phyloP scores from a whole-genome alignment of 1,139 yeast genomes.

The Debaryomyces sp. region DNA sequence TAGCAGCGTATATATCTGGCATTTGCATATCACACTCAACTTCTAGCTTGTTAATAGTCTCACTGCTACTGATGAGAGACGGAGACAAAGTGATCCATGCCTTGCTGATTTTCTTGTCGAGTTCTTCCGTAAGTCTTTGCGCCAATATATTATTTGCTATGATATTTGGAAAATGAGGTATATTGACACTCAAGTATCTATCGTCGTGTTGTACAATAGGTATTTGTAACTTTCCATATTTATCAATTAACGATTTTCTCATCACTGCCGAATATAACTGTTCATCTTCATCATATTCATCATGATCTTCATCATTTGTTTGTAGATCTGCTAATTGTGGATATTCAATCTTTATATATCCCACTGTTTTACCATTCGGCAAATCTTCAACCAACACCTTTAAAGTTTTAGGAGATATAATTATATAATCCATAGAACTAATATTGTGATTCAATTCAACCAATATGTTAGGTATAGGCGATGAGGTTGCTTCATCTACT shows the following conservation, averaged over 20 bases:
- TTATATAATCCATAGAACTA: conserved; percentile 16
- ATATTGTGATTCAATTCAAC: conserved; percentile 11
- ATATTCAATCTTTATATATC: conserved; percentile 27
- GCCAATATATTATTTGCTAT: conserved; percentile 38
- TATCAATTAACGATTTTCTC: conserved; percentile 22
- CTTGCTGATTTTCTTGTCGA: conserved; percentile 13
- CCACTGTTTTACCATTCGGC: conserved; percentile 19
- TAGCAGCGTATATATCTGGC: conserved; percentile 13
- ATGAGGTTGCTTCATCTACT: conserved; percentile 21
- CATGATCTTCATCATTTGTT: conserved; percentile 19
- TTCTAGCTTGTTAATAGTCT: conserved; percentile 29
- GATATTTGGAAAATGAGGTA: conserved; percentile 37
- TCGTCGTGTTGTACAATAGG: conserved; percentile 24
- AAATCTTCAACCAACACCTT: conserved; percentile 27
- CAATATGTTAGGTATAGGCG: conserved; percentile 20
- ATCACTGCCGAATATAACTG: conserved; percentile 49
- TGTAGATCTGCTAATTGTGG: conserved; percentile 16
- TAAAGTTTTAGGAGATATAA: conserved; percentile 34
- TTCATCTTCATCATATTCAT: conserved; percentile 57
- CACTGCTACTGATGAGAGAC: conserved; percentile 34
- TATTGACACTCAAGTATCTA: conserved; percentile 19
- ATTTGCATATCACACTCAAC: conserved; percentile 22
- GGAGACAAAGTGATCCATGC: conserved; percentile 40
- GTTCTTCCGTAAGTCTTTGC: conserved; percentile 17
- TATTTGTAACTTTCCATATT: conserved; percentile 25